A percentile compares a stretch with the other conserved stretches of the same genome.
phyloP scores from a whole-genome alignment of 139 green algal species.

The Micractinium conductrix region DNA sequence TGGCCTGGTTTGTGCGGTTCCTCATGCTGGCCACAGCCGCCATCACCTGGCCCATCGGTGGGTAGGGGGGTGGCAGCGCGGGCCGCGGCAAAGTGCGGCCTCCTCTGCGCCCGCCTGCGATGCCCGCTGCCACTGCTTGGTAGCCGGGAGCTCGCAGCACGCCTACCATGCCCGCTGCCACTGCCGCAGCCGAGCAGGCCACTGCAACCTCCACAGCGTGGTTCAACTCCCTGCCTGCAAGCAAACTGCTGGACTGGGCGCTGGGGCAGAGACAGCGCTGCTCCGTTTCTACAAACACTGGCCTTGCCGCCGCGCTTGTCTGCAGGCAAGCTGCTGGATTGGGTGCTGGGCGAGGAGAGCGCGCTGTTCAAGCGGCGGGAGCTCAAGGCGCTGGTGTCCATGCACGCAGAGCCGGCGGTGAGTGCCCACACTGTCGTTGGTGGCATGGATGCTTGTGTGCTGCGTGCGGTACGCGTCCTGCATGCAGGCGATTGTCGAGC shows the following conservation, averaged over 20 bases:
- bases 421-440: no score
- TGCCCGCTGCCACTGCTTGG: no score
- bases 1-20: conserved; percentile 42
- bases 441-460: no score
- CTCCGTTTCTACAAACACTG: neutral
- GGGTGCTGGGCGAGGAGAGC: conserved; percentile 52
- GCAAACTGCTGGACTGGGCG: neutral
- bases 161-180: no score
- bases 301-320: neutral
- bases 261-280: neutral
- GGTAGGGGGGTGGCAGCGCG: neutral
- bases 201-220: no score
- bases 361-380: conserved; percentile 50
- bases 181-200: no score
- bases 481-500: no score
- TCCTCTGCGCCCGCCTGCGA: no score
- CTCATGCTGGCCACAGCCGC: conserved; percentile 45
- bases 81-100: no score
- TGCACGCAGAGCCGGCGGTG: conserved; percentile 44
- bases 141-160: no score
- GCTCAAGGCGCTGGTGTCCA: conserved; percentile 55
- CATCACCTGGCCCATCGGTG: conserved; percentile 61
- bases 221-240: neutral
- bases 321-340: conserved; percentile 56
- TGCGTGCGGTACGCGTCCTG: no score